Evolutionary conservation across 1,284 basidiomycete species (phyloP).

Genomic region (Heterobasidion occidentale): DNA sequence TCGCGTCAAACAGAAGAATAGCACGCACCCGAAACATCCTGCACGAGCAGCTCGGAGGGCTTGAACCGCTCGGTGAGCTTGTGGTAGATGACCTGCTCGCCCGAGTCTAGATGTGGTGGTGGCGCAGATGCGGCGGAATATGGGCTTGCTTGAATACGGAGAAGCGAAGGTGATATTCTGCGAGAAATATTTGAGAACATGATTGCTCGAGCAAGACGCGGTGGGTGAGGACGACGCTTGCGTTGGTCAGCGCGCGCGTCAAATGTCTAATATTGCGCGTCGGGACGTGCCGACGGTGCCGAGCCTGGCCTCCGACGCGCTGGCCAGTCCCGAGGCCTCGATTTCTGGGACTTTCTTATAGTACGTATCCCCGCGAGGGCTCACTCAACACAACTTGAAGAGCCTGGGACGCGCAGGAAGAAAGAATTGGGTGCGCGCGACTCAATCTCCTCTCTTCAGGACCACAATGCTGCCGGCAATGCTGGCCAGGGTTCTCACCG

Average conservation of each 20-base stretch:
- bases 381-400: too few relatives aligned
- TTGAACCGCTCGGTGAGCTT: slow-evolving; percentile 72
- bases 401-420: too few relatives aligned
- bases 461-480: background rate
- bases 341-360: too few relatives aligned
- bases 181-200: slow-evolving; percentile 23
- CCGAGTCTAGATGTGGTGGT: slow-evolving; percentile 32
- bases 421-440: background rate
- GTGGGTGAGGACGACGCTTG: background rate
- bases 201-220: background rate
- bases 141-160: background rate
- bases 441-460: background rate
- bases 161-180: slow-evolving; percentile 14
- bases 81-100: slow-evolving; percentile 62
- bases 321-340: too few relatives aligned
- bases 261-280: background rate
- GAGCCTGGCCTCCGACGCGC: background rate
- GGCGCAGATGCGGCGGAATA: slow-evolving; percentile 9
- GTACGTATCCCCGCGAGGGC: too few relatives aligned
- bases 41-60: slow-evolving; percentile 72
- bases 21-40: slow-evolving; percentile 82
- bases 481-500: background rate
- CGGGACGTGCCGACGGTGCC: background rate
- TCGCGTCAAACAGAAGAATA: background rate
- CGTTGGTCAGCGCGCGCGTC: background rate